Conservation (phyloP, 257 asterid genomes). For the Catharanthus roseus region DNA sequence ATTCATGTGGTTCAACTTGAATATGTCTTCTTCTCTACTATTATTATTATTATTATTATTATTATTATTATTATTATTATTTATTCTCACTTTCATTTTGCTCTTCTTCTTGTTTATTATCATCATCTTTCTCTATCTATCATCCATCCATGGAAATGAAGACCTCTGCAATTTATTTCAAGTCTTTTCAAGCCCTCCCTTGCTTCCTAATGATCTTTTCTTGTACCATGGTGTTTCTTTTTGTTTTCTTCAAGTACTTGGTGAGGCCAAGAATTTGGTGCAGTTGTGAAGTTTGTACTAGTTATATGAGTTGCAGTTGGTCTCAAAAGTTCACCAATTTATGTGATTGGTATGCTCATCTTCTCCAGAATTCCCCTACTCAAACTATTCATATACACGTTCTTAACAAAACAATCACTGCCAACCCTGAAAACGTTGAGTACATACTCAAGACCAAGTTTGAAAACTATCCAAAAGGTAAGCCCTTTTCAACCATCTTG, state of each 20-base stretch:
- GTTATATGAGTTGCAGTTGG: conserved; percentile 51
- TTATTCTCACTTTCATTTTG: background rate
- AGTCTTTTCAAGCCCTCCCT: conserved; percentile 14
- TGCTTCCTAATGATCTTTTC: conserved; percentile 11
- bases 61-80: no score
- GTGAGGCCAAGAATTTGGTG: conserved; percentile 32
- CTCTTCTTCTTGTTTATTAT: background rate
- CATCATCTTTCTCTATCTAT: conserved; percentile 13
- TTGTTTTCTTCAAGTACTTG: conserved; percentile 15
- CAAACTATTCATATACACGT: conserved; percentile 59
- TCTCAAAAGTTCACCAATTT: conserved; percentile 35
- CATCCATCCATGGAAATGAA: conserved; percentile 24
- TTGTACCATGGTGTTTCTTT: conserved; percentile 8
- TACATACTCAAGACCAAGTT: conserved; percentile 38
- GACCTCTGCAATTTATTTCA: conserved; percentile 23
- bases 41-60: no score
- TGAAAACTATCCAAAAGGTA: conserved; percentile 40
- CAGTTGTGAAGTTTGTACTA: conserved; percentile 50
- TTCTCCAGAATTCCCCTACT: conserved; percentile 49
- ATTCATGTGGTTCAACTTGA: background rate
- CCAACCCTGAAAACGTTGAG: conserved; percentile 38
- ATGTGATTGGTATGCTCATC: conserved; percentile 74
- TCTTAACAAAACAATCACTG: conserved; percentile 48
- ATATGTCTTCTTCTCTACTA: background rate
- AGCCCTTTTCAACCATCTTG: conserved; percentile 37